Evolutionary conservation across 108 stramenopile genomes (phyloP).

Genomic region (Asterionellopsis glacialis): DNA sequence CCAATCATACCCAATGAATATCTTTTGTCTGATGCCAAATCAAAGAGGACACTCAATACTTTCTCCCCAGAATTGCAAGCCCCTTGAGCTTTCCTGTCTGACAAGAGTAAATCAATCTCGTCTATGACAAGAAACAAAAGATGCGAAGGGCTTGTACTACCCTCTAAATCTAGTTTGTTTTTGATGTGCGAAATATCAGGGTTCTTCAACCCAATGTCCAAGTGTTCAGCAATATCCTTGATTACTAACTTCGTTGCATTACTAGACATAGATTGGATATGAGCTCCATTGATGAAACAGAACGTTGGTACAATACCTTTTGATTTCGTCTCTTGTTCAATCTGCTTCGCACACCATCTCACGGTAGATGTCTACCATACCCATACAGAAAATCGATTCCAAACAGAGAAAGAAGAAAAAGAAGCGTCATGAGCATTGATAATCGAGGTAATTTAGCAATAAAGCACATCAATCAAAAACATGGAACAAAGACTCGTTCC

Average conservation of each 20-base stretch:
- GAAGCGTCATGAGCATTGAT: too few relatives aligned
- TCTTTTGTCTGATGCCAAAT: slow-evolving; percentile 27
- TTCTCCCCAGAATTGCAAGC: slow-evolving; percentile 10
- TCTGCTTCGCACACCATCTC: slow-evolving; percentile 2
- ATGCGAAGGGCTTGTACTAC: not conserved
- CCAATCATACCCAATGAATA: slow-evolving; percentile 61
- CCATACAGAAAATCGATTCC: too few relatives aligned
- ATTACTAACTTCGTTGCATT: slow-evolving; percentile 3
- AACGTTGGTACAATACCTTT: slow-evolving; percentile 13
- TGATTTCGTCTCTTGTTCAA: not conserved
- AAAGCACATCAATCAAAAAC: not conserved
- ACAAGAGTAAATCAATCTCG: slow-evolving; percentile 67
- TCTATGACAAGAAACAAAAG: slow-evolving; percentile 57
- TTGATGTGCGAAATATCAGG: not conserved
- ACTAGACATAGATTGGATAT: slow-evolving; percentile 6
- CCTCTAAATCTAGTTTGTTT: not conserved
- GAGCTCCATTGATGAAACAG: slow-evolving; percentile 16
- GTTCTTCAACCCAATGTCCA: slow-evolving; percentile 5
- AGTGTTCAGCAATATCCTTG: not conserved
- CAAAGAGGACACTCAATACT: slow-evolving; percentile 33
- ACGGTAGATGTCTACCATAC: not conserved
- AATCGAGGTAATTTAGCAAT: too few relatives aligned
- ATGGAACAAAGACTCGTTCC: slow-evolving; percentile 8
- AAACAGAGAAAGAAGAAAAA: not conserved
- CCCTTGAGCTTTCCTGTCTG: not conserved